Evolutionary conservation across 2,329 filamentous ascomycete genomes (phyloP).

Genomic region (Alternaria consortialis): DNA sequence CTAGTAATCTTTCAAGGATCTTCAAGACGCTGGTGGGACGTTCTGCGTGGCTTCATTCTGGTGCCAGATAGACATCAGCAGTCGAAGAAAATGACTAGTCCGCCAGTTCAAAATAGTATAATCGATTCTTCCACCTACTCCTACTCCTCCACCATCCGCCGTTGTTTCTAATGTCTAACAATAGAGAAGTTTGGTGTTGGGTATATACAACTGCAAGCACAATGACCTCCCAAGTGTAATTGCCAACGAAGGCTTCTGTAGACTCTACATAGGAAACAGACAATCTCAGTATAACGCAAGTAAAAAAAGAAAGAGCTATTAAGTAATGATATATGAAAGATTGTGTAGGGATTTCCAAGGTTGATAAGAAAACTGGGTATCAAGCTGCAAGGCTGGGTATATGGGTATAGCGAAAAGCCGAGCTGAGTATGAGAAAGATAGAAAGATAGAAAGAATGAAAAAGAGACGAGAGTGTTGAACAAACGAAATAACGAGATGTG

Average conservation of each 20-base stretch:
- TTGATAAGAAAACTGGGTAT: constrained; percentile 1
- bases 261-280: constrained; percentile 9
- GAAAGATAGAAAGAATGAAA: background rate
- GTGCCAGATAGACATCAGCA: too few relatives aligned
- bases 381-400: constrained; percentile 4
- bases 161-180: background rate
- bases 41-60: too few relatives aligned
- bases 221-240: background rate
- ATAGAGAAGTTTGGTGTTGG: background rate
- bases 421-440: constrained; percentile 4
- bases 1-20: too few relatives aligned
- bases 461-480: constrained; percentile 10
- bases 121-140: constrained; percentile 2
- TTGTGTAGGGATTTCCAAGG: background rate
- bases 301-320: background rate
- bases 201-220: constrained; percentile 4
- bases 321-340: background rate
- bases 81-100: too few relatives aligned
- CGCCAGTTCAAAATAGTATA: background rate
- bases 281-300: background rate
- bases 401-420: constrained; percentile 8
- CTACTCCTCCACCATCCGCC: background rate
- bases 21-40: too few relatives aligned
- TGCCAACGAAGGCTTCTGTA: constrained; percentile 3
- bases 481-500: constrained; percentile 10